Percentiles rank a stretch among this genome's conserved stretches.
phyloP scores from a whole-genome alignment of 345 rosid species.

The Brassica juncea region DNA sequence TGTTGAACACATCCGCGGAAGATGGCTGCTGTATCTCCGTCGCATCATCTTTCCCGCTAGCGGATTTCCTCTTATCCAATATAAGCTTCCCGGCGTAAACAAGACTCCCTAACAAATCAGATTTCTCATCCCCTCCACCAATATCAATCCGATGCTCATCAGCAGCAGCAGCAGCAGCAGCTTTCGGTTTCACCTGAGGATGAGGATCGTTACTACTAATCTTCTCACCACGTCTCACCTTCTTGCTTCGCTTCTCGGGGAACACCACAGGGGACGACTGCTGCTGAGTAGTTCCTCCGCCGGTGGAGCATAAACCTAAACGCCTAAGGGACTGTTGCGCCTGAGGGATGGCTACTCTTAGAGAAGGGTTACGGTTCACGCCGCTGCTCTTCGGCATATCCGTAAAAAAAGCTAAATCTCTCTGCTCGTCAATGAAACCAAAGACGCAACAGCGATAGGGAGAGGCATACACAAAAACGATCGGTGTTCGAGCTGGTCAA shows the following conservation, averaged over 20 bases:
- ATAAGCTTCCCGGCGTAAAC: slow-evolving; percentile 75
- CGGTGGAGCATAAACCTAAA: slow-evolving; percentile 73
- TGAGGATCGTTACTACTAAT: slow-evolving; percentile 29
- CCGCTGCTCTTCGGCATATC: slow-evolving; percentile 61
- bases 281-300: slow-evolving; percentile 42
- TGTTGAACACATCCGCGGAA: slow-evolving; percentile 48
- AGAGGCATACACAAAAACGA: slow-evolving; percentile 37
- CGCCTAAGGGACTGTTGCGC: slow-evolving; percentile 70
- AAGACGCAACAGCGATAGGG: slow-evolving; percentile 24
- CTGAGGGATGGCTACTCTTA: slow-evolving; percentile 38
- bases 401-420: slow-evolving; percentile 14
- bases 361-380: slow-evolving; percentile 39
- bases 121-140: slow-evolving; percentile 70
- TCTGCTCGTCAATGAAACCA: slow-evolving; percentile 23
- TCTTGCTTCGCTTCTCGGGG: slow-evolving; percentile 82
- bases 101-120: slow-evolving; percentile 76
- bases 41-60: slow-evolving; percentile 37
- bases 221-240: slow-evolving; percentile 49
- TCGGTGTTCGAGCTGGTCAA: not conserved
- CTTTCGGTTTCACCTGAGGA: slow-evolving; percentile 49
- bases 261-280: slow-evolving; percentile 85
- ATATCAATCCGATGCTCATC: slow-evolving; percentile 73
- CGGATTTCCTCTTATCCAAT: slow-evolving; percentile 66
- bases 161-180: not conserved
- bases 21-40: slow-evolving; percentile 46